A percentile compares a stretch with the other conserved stretches of the same genome.
phyloP scores from a whole-genome alignment of 768 basidiomycete species.

The Mycena crocata region DNA sequence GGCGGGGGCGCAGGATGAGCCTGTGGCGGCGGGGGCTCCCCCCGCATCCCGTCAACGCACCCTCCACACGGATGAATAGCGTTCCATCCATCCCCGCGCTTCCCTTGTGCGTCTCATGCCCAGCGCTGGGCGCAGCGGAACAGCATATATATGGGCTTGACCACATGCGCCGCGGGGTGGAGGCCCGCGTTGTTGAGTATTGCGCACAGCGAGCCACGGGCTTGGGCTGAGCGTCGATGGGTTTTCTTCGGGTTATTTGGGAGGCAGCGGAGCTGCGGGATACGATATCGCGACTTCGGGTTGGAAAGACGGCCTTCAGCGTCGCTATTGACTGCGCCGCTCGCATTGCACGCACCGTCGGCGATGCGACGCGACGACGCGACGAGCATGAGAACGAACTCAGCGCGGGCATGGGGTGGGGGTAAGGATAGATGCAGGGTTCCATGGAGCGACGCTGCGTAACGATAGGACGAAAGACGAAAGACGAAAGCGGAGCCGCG shows the following conservation, averaged over 20 bases:
- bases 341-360: too few relatives aligned
- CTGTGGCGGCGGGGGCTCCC: too few relatives aligned
- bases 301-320: too few relatives aligned
- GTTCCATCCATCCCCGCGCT: constrained; percentile 63
- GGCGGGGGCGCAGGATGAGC: too few relatives aligned
- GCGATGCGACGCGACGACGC: too few relatives aligned
- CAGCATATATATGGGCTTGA: constrained; percentile 63
- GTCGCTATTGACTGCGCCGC: too few relatives aligned
- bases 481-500: too few relatives aligned
- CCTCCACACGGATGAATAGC: constrained; percentile 67
- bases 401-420: too few relatives aligned
- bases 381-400: too few relatives aligned
- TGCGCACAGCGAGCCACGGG: constrained; percentile 66
- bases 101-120: constrained; percentile 59
- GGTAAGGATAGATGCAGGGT: too few relatives aligned
- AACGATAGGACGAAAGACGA: too few relatives aligned
- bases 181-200: constrained; percentile 55
- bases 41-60: constrained; percentile 58
- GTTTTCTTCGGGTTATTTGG: background rate
- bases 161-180: constrained; percentile 64
- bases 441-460: too few relatives aligned
- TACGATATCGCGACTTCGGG: constrained; percentile 13
- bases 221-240: constrained; percentile 39
- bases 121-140: constrained; percentile 55
- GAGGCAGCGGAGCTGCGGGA: constrained; percentile 53